phyloP scores from a whole-genome alignment of 768 basidiomycete genomes.

The Imleria badia region DNA sequence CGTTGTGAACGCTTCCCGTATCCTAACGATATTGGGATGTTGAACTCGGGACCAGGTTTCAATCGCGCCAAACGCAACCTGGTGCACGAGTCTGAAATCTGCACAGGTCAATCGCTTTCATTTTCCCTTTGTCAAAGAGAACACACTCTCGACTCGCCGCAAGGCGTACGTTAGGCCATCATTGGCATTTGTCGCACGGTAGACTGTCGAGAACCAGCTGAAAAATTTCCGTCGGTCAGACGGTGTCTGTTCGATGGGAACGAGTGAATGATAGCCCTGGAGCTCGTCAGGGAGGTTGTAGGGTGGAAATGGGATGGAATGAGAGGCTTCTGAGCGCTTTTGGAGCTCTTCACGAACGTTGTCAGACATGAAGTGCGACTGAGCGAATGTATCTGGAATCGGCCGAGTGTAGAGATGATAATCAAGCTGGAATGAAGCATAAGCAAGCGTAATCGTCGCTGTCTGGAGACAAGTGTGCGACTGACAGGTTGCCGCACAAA shows the following conservation, averaged over 20 bases:
- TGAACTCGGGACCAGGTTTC: constrained; percentile 83
- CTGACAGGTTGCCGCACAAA: constrained; percentile 72
- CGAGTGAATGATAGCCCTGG: constrained; percentile 86
- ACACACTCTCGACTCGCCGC: constrained; percentile 82
- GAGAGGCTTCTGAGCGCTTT: constrained; percentile 44
- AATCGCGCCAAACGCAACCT: constrained; percentile 76
- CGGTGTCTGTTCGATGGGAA: constrained; percentile 64
- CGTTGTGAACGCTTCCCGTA: constrained; percentile 95
- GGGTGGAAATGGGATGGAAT: constrained; percentile 40
- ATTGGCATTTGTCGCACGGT: constrained; percentile 71
- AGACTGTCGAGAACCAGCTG: constrained; percentile 82
- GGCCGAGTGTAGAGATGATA: constrained; percentile 89
- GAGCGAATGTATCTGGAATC: constrained; percentile 53
- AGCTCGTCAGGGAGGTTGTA: constrained; percentile 79
- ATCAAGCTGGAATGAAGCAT: constrained; percentile 57
- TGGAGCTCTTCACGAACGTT: constrained; percentile 61
- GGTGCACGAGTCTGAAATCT: constrained; percentile 85
- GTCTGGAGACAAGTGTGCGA: constrained; percentile 3
- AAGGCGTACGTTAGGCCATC: constrained; percentile 81
- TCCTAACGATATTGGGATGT: constrained; percentile 81
- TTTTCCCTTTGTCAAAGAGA: neutral
- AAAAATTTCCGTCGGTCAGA: constrained; percentile 70
- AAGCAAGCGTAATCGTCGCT: neutral
- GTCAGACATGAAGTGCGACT: constrained; percentile 86
- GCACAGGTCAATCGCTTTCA: constrained; percentile 5